A percentile compares a stretch with the other conserved stretches of the same genome.
Evolutionary conservation across 2,329 filamentous ascomycete species (phyloP).

Genomic region (Beauveria bassiana): DNA sequence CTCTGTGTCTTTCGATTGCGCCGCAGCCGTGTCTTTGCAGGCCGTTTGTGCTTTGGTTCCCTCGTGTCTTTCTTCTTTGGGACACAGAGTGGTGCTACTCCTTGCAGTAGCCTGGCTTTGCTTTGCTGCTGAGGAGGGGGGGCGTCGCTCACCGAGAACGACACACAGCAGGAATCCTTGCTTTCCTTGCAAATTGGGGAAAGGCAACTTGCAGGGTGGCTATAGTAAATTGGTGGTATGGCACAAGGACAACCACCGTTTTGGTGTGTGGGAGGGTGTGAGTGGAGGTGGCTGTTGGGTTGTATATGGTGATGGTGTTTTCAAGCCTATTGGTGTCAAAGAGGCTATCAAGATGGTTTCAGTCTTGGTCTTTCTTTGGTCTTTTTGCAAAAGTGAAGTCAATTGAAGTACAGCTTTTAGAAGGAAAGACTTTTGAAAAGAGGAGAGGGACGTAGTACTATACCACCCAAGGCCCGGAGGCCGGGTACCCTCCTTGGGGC

Average conservation of each 20-base stretch:
- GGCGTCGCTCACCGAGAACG: slow-evolving; percentile 3
- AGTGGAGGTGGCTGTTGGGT: slow-evolving; percentile 2
- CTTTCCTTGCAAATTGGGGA: background rate
- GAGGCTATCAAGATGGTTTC: background rate
- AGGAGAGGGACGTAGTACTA: background rate
- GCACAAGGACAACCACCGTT: background rate
- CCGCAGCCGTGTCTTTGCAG: slow-evolving; percentile 13
- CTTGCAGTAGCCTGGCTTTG: slow-evolving; percentile 3
- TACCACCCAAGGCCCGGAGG: slow-evolving; percentile 3
- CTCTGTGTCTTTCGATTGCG: slow-evolving; percentile 15
- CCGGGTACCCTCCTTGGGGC: slow-evolving; percentile 8
- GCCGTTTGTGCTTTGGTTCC: slow-evolving; percentile 14
- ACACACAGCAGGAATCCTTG: slow-evolving; percentile 6
- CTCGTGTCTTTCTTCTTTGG: slow-evolving; percentile 8
- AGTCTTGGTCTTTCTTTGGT: background rate
- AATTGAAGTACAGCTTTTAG: background rate
- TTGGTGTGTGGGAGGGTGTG: slow-evolving; percentile 7
- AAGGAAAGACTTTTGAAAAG: slow-evolving; percentile 1
- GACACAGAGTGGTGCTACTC: slow-evolving; percentile 1
- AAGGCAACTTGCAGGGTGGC: slow-evolving; percentile 10
- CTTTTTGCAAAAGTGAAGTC: background rate
- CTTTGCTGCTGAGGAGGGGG: background rate
- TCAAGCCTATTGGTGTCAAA: background rate
- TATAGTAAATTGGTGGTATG: slow-evolving; percentile 12
- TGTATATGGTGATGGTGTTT: slow-evolving; percentile 5